Conservation (phyloP, 768 basidiomycete genomes). For the Tephrocybe sp. region DNA sequence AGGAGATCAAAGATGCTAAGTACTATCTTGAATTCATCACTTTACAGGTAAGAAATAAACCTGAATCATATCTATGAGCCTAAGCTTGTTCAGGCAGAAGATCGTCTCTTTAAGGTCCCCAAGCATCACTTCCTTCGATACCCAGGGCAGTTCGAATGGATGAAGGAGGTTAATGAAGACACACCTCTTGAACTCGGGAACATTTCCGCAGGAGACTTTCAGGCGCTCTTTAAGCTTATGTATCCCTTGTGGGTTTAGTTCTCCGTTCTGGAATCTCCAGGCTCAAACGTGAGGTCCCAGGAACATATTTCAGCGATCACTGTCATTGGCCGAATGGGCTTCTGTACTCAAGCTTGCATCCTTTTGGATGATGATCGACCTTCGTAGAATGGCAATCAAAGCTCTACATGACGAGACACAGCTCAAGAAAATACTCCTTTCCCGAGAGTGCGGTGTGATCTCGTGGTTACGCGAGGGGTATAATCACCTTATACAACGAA, state of each 20-base stretch:
- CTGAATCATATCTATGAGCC: neutral
- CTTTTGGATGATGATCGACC: constrained; percentile 9
- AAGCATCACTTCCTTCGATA: constrained; percentile 3
- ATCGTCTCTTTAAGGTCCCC: constrained; percentile 5
- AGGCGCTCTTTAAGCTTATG: constrained; percentile 6
- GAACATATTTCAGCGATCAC: neutral
- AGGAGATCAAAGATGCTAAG: neutral
- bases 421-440: neutral
- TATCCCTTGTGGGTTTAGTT: constrained; percentile 9
- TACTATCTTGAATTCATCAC: constrained; percentile 5
- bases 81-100: neutral
- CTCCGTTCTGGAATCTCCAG: neutral
- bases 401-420: neutral
- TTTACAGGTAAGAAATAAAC: neutral
- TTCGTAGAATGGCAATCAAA: constrained; percentile 4
- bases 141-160: neutral
- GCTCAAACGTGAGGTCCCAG: neutral
- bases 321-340: constrained; percentile 3
- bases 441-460: neutral
- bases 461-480: constrained; percentile 1
- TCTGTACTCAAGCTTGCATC: constrained; percentile 13
- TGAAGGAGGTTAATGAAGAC: neutral
- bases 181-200: neutral
- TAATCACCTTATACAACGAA: neutral
- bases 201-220: constrained; percentile 3